These are phyloP conservation scores for Phyllosticta paracitricarpa DNA, from an alignment of 2,329 filamentous ascomycete species.

Conservation along the genomic window DNA sequence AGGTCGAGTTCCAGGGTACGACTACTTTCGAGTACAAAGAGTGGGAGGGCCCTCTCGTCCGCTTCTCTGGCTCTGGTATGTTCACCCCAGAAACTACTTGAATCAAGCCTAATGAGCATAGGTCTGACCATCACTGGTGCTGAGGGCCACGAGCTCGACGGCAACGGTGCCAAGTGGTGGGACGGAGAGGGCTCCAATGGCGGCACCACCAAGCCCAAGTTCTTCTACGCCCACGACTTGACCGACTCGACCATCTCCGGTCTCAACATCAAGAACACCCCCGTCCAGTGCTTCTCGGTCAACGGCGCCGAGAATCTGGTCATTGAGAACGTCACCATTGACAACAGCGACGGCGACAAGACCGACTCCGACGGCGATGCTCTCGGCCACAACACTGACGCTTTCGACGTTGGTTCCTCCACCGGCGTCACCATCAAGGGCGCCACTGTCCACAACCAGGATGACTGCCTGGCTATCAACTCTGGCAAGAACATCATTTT, in stretches of 20 bases:
- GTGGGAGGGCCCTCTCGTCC: constrained; percentile 29
- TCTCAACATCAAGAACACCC: constrained; percentile 45
- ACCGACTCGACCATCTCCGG: constrained; percentile 26
- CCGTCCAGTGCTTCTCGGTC: constrained; percentile 39
- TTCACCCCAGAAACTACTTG: too few species aligned
- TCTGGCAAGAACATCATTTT: constrained; percentile 28
- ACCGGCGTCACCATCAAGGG: constrained; percentile 35
- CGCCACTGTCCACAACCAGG: constrained; percentile 42
- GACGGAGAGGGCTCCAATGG: constrained; percentile 39
- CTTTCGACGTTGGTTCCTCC: constrained; percentile 42
- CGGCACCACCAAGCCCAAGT: constrained; percentile 24
- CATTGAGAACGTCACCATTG: constrained; percentile 39
- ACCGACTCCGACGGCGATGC: constrained; percentile 16
- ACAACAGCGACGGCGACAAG: constrained; percentile 43
- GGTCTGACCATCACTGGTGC: constrained; percentile 32
- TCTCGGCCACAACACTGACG: constrained; percentile 42
- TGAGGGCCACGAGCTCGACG: constrained; percentile 26
- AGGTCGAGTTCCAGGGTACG: constrained; percentile 11
- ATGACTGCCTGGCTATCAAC: constrained; percentile 47
- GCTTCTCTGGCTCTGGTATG: constrained; percentile 22
- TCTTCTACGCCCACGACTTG: constrained; percentile 12
- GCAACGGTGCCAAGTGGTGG: constrained; percentile 31
- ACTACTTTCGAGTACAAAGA: constrained; percentile 30
- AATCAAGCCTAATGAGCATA: constrained; percentile 6
- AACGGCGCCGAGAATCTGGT: constrained; percentile 30